Evolutionary conservation across 1,139 yeast species (phyloP), one percentile per base, ranked within the genome.

Genomic region (Ogataea hybrid): DNA sequence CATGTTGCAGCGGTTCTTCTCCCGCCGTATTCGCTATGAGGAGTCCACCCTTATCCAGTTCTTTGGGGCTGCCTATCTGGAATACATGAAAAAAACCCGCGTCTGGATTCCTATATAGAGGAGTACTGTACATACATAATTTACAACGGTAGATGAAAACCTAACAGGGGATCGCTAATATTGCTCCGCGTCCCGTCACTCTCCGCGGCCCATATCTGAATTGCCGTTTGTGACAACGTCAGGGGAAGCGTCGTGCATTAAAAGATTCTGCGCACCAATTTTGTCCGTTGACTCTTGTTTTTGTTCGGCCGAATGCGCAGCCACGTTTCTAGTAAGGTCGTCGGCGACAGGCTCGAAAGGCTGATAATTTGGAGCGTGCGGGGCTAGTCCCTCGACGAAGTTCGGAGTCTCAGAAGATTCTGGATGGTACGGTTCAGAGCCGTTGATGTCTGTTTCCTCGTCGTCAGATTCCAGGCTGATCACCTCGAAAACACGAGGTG

Each of bases 1-100:
- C 10, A 70, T 75, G 0, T 67, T 92, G 14, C 79, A 83, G 77
- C 58, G 63, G 27, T 92, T 92, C 58, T 92, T 92, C 68, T 64
- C 62, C 11, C 62, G 65, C 18, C 70, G 98, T 41, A 87, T 92
- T 30, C 58, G 48, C 32, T 77, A 64, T 40, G 98, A 92, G 62
- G 98, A 92, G 58, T 58, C 53, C 35, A 75, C 70, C 41, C 65
- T 92, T 52, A 59, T 79, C 3, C 55, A 65, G 27, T 90, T 92
- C 57, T 92, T 90, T 62, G 89, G 88, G 2, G 62, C 70, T 1
- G 75, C 77, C 5, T 92, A 92, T 59, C 47, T 53, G 0, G 53
- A 61, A 0, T 92, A 88, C 61, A 71, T 65, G 48, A 46, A 57
- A n/a, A 51, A 49, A 1, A 79, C 82, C 0, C 66, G 72, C 2